phyloP scores from a whole-genome alignment of 495 filamentous ascomycete genomes.

The Tuber aestivum region DNA sequence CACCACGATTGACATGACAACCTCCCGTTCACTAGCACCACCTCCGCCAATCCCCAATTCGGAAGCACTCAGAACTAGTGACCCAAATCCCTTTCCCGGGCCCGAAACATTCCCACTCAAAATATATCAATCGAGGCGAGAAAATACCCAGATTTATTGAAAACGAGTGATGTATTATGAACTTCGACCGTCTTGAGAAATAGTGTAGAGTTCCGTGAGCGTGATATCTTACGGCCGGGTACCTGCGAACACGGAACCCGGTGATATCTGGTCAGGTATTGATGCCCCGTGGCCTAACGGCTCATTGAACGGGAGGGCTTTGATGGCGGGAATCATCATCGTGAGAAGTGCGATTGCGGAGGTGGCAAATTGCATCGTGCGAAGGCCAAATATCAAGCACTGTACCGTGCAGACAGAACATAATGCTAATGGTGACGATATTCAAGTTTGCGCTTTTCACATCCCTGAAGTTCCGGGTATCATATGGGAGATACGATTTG shows the following conservation, averaged over 20 bases:
- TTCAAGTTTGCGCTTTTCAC: neutral
- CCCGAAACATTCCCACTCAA: neutral
- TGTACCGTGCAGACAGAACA: neutral
- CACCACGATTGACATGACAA: neutral
- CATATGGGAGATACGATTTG: neutral
- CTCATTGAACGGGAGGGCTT: neutral
- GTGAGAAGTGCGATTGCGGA: neutral
- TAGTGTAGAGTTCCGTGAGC: too few relatives aligned
- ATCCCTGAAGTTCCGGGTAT: neutral
- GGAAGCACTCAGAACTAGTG: neutral
- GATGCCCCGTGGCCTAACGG: neutral
- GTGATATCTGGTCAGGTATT: neutral
- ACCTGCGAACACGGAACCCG: neutral
- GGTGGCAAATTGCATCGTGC: too few relatives aligned
- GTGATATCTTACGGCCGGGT: neutral
- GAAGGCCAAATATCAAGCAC: neutral
- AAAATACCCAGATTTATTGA: neutral
- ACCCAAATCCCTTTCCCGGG: neutral
- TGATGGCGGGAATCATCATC: neutral
- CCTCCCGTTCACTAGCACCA: neutral
- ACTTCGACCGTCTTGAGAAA: too few relatives aligned
- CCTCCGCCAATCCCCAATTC: neutral
- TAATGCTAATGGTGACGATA: neutral
- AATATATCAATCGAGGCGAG: neutral
- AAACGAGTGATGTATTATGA: too few relatives aligned